phyloP scores from a whole-genome alignment of 192 early-diverging fungal species.

The Coemansia sp. region DNA sequence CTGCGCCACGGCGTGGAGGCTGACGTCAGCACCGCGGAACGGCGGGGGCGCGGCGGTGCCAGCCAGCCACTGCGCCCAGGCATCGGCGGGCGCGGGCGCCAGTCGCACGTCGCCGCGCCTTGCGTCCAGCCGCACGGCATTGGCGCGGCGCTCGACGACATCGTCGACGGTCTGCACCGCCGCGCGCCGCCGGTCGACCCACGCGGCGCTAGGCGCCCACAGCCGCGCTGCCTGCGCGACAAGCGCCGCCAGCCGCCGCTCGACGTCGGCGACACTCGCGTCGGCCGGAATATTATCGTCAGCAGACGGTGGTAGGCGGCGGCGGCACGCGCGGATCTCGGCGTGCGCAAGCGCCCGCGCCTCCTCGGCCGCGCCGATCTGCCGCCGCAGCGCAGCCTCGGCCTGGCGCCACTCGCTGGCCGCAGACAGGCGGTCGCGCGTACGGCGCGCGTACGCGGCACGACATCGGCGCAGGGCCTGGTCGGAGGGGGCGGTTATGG shows the following conservation, averaged over 20 bases:
- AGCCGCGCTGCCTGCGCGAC: conserved; percentile 25
- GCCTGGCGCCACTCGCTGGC: conserved; percentile 27
- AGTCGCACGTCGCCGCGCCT: conserved; percentile 22
- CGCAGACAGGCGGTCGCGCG: conserved; percentile 36
- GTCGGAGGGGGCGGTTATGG: neutral
- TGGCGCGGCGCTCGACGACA: conserved; percentile 30
- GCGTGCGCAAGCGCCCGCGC: conserved; percentile 5
- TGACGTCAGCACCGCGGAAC: conserved; percentile 29
- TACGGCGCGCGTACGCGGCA: conserved; percentile 31
- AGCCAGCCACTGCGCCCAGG: conserved; percentile 49
- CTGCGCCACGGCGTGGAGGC: conserved; percentile 30
- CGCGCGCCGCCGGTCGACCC: conserved; percentile 22
- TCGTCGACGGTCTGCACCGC: conserved; percentile 17
- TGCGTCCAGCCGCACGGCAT: conserved; percentile 33
- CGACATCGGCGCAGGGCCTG: conserved; percentile 8
- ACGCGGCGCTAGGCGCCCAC: conserved; percentile 33
- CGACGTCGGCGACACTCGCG: conserved; percentile 14
- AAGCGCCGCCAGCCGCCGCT: conserved; percentile 3
- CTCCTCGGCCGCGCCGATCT: neutral
- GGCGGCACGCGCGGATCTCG: conserved; percentile 26
- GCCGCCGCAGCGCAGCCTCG: neutral
- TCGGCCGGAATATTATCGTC: conserved; percentile 18
- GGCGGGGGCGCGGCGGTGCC: conserved; percentile 14
- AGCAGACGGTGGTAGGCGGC: conserved; percentile 2
- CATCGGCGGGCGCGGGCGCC: conserved; percentile 34